Base-by-base conservation (phyloP, 2,329 filamentous ascomycete genomes). In the Xylariales sp. region DNA sequence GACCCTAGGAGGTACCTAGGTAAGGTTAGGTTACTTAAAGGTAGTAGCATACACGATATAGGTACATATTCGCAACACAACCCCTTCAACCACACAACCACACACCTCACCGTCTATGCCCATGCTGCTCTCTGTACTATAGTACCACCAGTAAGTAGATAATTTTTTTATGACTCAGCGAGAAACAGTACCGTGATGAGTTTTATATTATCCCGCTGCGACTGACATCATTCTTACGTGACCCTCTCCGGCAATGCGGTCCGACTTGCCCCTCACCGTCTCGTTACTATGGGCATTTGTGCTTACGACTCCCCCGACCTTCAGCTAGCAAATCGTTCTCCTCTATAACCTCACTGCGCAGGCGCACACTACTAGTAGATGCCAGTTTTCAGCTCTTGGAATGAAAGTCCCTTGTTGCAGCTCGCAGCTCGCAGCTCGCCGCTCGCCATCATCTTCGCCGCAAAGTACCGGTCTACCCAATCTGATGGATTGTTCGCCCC, bases 371-470 rank as follows among this genome's bases (percentile, higher is more conserved):
- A 23, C 23, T 23, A 23, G 23, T 16, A 9, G 49, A 16, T 7
- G 14, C 30, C n/a, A 23, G 3, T 32, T 57, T 64, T 55, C 56
- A 56, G 52, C 45, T 62, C n/a, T 3, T 34, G 36, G 4, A 8
- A 67, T 69, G 23, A 62, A 30, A 8, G 10, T 39, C 60, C 6
- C 30, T 69, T 18, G 4, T 54, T 45, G 59, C 60, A 39, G 39
- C n/a, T 12, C 45, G 23, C 23, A 23, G 23, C 23, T 23, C 23
- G 23, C 23, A 23, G 23, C 23, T 54, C 39, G 59, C 60, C 30
- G 39, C n/a, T 8, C 45, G 57, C 30, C 50, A 36, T 12, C 60
- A 57, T 53, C 28, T 67, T n/a, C 67, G 63, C 43, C 63, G 67
- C 16, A 64, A 54, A 23, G 10, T 64, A 7, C n/a, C 65, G 8